Base-by-base conservation (phyloP, 441 rosid species). In the Cnidoscolus chayamansa region DNA sequence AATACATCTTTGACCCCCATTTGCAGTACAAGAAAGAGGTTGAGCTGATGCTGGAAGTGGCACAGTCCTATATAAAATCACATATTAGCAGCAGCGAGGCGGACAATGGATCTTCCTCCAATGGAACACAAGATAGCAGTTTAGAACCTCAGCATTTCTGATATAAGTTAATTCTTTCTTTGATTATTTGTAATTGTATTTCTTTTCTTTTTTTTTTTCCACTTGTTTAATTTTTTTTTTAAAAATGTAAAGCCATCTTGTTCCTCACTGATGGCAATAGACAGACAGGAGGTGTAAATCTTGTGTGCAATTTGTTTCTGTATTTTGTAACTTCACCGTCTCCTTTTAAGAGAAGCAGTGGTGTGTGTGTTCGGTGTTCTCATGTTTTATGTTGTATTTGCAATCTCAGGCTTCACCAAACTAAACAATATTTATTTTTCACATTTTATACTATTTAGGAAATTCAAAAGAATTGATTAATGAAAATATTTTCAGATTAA, bases 21-120 rank as follows among this genome's bases (percentile, higher is more conserved):
- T 50, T 80, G 74, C 68, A 90, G 99, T 91, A 86, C 89, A 93
- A 95, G 91, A 95, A 90, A 87, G 98, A 91, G 82, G 86, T 90
- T 68, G 97, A 84, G 55, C 10, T 85, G 82, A 88, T 90, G 94
- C 75, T 90, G 40, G 93, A 89, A 59, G 84, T 79, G 16, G 93
- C 94, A 4, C 80, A 81, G 15, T 69, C 84, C 4, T 79, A 56
- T 65, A 74, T 86, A 65, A 82, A 80, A 77, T 76, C 90, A n/a
- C 81, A 25, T 65, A 16, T 64, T 47, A 43, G 84, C 3, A n/a
- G 55, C 3, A 54, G 56, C 7, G 85, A 77, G 40, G 56, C 54
- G 0, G 67, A 62, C 25, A 76, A 25, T 25, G 25, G 25, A 25
- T 25, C 25, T 19, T 19, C 78, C 9, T 25, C 84, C n/a, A 2